Conservation (phyloP, 1,284 basidiomycete species). For the Puccinia coronata region DNA sequence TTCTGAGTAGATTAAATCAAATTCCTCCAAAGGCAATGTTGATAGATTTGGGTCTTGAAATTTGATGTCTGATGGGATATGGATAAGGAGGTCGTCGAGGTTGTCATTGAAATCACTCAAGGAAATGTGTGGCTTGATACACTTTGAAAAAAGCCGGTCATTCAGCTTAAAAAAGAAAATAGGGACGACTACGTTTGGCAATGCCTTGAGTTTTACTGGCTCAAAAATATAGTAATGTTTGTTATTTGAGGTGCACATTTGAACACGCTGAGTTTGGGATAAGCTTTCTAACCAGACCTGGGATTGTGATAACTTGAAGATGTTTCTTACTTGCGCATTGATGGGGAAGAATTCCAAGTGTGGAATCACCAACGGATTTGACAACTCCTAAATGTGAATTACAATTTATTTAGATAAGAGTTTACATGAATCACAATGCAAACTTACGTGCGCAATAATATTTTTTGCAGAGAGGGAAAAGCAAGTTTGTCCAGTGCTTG, state of each 20-base stretch:
- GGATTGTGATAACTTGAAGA: constrained; percentile 22
- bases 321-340: neutral
- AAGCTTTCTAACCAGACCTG: neutral
- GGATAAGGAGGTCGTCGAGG: neutral
- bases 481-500: constrained; percentile 15
- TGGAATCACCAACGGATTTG: neutral
- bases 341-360: no score
- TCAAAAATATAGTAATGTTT: constrained; percentile 18
- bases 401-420: neutral
- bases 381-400: neutral
- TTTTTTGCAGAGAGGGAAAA: neutral
- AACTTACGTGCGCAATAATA: neutral
- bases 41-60: neutral
- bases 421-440: neutral
- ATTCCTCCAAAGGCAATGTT: neutral
- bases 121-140: neutral
- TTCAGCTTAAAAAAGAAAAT: neutral
- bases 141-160: constrained; percentile 3
- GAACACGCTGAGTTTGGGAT: neutral
- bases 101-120: neutral
- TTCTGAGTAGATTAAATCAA: neutral
- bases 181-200: neutral
- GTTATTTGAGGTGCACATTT: no score
- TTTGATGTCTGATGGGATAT: neutral
- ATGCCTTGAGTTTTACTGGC: neutral